Conservation (phyloP, 2,329 filamentous ascomycete genomes). For the Pseudogymnoascus sp. region DNA sequence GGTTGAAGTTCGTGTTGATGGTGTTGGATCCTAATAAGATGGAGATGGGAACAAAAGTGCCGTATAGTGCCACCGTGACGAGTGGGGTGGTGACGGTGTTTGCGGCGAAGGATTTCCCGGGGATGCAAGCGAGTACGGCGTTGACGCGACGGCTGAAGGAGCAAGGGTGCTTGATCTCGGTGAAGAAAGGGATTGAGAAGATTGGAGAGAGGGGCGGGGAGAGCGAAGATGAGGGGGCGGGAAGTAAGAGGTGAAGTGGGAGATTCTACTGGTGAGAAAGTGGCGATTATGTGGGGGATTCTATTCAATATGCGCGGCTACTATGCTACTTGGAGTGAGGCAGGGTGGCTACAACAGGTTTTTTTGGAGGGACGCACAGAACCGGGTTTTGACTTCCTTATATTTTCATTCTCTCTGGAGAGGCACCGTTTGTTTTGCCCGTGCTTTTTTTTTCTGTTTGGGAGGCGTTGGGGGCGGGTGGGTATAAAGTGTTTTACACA, state of each 20-base stretch:
- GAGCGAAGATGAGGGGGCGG: conserved; percentile 12
- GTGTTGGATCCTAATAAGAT: conserved; percentile 56
- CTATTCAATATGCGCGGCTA: background rate
- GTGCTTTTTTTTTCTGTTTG: background rate
- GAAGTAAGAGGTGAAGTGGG: background rate
- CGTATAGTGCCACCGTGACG: conserved; percentile 1
- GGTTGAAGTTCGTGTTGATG: conserved; percentile 65
- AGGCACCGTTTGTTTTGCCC: background rate
- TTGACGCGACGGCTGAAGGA: conserved; percentile 66
- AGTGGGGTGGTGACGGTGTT: conserved; percentile 60
- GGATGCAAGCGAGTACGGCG: conserved; percentile 69
- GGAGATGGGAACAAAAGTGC: conserved; percentile 41
- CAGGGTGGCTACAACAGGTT: background rate
- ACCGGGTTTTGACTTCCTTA: background rate
- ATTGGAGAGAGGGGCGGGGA: conserved; percentile 24
- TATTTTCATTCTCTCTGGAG: background rate
- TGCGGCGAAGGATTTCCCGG: conserved; percentile 78
- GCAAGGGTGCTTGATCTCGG: conserved; percentile 75
- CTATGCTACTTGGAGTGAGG: background rate
- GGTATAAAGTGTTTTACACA: conserved; percentile 3
- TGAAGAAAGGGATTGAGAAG: conserved; percentile 77
- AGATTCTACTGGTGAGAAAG: background rate
- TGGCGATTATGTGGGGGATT: background rate
- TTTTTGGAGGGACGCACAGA: background rate
- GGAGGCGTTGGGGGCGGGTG: background rate